Evolutionary conservation across 371 early-diverging fungal genomes (phyloP).

Genomic region (Zychaea mexicana): DNA sequence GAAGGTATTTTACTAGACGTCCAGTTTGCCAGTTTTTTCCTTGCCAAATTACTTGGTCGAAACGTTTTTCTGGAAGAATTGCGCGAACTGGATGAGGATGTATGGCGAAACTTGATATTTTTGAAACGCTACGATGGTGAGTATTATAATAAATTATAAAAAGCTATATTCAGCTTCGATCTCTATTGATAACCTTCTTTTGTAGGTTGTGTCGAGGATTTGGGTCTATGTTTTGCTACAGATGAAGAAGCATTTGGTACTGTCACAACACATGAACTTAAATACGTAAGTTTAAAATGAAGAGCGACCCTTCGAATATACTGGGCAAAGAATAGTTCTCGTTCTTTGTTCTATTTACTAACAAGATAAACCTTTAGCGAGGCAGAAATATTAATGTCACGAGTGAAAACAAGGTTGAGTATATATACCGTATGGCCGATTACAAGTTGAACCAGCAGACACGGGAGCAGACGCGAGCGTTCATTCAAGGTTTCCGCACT

Average conservation of each 20-base stretch:
- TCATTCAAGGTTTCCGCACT: conserved; percentile 71
- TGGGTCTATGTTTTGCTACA: conserved; percentile 70
- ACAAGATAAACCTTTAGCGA: too few species aligned
- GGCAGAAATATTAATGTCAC: conserved; percentile 76
- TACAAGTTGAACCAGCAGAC: conserved; percentile 77
- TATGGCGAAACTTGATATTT: conserved; percentile 79
- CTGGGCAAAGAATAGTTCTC: too few species aligned
- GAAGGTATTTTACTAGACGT: conserved; percentile 88
- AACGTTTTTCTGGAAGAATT: conserved; percentile 82
- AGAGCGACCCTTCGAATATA: not conserved
- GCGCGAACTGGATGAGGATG: conserved; percentile 76
- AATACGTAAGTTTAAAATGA: conserved; percentile 48
- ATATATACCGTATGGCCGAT: conserved; percentile 79
- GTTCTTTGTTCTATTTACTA: too few species aligned
- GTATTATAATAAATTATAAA: conserved; percentile 43
- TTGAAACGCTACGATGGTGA: conserved; percentile 78
- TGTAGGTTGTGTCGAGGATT: conserved; percentile 61
- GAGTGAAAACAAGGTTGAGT: conserved; percentile 77
- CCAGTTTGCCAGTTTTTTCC: conserved; percentile 85
- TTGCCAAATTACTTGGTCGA: conserved; percentile 80
- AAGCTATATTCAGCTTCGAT: too few species aligned
- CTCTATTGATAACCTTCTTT: conserved; percentile 15
- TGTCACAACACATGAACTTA: conserved; percentile 46
- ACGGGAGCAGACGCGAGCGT: conserved; percentile 79
- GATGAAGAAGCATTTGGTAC: conserved; percentile 62